Evolutionary conservation across 163 green algal species (phyloP).

Genomic region (Coccomyxa subellipsoidea): DNA sequence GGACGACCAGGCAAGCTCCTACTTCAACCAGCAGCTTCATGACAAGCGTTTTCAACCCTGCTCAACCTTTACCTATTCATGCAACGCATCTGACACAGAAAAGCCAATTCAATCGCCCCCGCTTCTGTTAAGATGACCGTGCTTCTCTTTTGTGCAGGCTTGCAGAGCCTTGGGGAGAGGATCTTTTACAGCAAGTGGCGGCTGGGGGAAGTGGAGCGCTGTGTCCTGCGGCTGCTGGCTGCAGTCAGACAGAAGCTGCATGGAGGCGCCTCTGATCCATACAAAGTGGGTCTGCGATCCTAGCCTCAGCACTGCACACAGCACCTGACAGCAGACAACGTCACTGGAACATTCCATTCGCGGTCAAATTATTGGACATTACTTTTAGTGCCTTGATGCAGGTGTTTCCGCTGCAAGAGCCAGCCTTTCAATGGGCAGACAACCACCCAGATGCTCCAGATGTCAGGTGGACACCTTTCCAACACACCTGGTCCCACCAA

Average conservation of each 20-base stretch:
- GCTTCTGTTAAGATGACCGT: not conserved
- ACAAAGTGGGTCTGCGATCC: not conserved
- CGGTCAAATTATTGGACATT: not conserved
- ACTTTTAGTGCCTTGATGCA: not conserved
- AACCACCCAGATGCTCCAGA: not conserved
- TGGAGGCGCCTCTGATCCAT: not conserved
- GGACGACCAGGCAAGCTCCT: not conserved
- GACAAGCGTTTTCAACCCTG: too few relatives aligned
- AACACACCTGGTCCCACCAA: too few relatives aligned
- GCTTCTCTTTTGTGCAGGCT: not conserved
- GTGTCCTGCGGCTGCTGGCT: slow-evolving; percentile 3
- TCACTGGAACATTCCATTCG: not conserved
- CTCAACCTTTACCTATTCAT: too few relatives aligned
- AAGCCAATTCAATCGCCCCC: too few relatives aligned
- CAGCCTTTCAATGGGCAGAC: slow-evolving; percentile 12
- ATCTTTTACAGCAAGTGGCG: slow-evolving; percentile 3
- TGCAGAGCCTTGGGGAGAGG: not conserved
- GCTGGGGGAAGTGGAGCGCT: slow-evolving; percentile 5
- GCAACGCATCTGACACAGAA: not conserved
- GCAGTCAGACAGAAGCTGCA: not conserved
- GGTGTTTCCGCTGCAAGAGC: slow-evolving; percentile 6
- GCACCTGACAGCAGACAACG: not conserved
- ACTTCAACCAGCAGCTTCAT: too few relatives aligned
- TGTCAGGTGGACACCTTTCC: not conserved
- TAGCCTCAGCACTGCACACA: too few relatives aligned